Base-by-base conservation (phyloP, 176 grass and related monocot genomes). In the Thalia dealbata region DNA sequence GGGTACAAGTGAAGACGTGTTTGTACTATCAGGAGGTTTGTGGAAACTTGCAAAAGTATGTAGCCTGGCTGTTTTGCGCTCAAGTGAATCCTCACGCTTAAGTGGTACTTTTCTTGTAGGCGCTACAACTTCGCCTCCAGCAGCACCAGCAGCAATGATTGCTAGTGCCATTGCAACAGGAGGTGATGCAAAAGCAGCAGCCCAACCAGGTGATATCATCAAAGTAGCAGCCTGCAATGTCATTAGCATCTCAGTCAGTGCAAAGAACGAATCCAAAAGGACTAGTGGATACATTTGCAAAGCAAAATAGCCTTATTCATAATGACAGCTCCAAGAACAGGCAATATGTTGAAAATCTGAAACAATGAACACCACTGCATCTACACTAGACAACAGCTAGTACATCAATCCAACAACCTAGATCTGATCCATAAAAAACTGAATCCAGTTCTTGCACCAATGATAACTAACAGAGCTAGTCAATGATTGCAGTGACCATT, bases 121-220 rank as follows among this genome's bases (percentile, higher is more conserved):
- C 51, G 79, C 72, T 48, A 84, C 51, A 72, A 76, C 86, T 89
- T 99, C 95, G 56, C 89, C 89, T 43, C 95, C 90, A 51, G 87
- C 84, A 81, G 90, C 87, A 83, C 95, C 95, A 64, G 95, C 95
- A 66, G 95, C 95, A 82, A 99, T 91, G 85, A 99, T 99, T 75
- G 95, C 95, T 84, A 97, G 80, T 63, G 90, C 95, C 95, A 97
- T 91, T 38, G 95, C 95, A 86, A 78, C 90, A 35, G 95, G 95
- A 81, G 95, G 95, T 71, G 95, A 97, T 48, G 95, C 95, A 88
- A 97, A 97, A 90, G 95, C 90, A 69, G 95, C 95, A 67, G 95
- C 90, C 95, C 95, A 93, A 56, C 93, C 87, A 90, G 93, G 93
- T 2, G 89, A 86, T 82, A 97, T 72, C 87, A 97, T 97, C 24